These are phyloP conservation scores for Larix kaempferi DNA, from an alignment of 75 land plant species.

Conservation along the genomic window DNA sequence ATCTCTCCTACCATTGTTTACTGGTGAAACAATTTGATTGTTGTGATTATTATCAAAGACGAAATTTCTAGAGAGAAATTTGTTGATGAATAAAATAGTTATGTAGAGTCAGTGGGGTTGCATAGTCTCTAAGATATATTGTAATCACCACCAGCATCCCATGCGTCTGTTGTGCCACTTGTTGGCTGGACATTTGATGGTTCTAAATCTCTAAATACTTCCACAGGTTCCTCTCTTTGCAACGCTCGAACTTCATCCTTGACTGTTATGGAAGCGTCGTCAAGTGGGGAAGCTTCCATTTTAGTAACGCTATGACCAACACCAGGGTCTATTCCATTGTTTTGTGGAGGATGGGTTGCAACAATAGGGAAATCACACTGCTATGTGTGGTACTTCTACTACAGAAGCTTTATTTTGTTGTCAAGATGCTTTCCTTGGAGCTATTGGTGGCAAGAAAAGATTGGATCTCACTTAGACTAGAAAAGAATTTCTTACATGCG, in stretches of 20 bases:
- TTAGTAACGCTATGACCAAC: constrained; percentile 40
- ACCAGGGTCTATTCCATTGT: constrained; percentile 52
- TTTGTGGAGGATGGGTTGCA: constrained; percentile 77
- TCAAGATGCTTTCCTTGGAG: background rate
- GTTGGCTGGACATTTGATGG: constrained; percentile 11
- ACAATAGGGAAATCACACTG: constrained; percentile 68
- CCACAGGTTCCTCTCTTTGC: constrained; percentile 30
- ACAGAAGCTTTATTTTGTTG: constrained; percentile 33
- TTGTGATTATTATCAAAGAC: background rate
- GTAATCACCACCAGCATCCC: background rate
- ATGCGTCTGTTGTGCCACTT: background rate
- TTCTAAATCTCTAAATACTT: constrained; percentile 36
- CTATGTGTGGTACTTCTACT: constrained; percentile 52
- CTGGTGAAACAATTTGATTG: background rate
- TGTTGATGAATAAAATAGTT: background rate
- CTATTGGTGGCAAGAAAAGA: background rate
- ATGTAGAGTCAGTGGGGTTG: background rate
- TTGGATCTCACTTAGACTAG: background rate
- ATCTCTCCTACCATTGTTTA: background rate
- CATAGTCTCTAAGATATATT: background rate
- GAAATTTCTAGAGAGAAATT: background rate
- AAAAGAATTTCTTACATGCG: constrained; percentile 5
- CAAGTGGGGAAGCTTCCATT: constrained; percentile 26
- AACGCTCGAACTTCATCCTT: constrained; percentile 31
- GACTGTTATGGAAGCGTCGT: constrained; percentile 24